Conservation (phyloP, 2,329 filamentous ascomycete species). For the Neonectria ditissima region DNA sequence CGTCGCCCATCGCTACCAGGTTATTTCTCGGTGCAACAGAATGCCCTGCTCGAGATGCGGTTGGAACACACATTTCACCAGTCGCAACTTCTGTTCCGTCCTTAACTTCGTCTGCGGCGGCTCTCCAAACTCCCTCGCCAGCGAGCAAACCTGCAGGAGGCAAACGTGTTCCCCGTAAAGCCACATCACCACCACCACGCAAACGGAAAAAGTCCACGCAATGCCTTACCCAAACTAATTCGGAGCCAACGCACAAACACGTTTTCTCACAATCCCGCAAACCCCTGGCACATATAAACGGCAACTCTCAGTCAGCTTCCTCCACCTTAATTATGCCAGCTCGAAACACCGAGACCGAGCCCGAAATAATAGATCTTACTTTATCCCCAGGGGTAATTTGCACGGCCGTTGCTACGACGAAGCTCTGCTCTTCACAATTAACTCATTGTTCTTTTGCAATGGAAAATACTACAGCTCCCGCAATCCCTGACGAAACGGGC, state of each 20-base stretch:
- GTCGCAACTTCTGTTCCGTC: conserved; percentile 21
- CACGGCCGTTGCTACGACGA: conserved; percentile 14
- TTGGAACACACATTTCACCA: not conserved
- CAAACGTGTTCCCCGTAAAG: conserved; percentile 18
- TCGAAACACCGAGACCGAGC: not conserved
- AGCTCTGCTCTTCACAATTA: conserved; percentile 8
- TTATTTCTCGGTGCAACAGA: not conserved
- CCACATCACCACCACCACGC: conserved; percentile 12
- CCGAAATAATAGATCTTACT: conserved; percentile 28
- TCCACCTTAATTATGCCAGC: not conserved
- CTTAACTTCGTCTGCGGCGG: conserved; percentile 27
- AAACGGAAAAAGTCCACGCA: conserved; percentile 37
- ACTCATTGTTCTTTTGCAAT: conserved; percentile 4
- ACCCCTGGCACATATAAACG: conserved; percentile 40
- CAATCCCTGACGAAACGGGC: conserved; percentile 11
- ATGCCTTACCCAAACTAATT: not conserved
- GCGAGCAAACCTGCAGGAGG: not conserved
- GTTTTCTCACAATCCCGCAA: conserved; percentile 27
- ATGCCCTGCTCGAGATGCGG: not conserved
- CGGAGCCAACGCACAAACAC: conserved; percentile 1
- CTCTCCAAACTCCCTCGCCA: not conserved
- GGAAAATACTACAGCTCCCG: not conserved
- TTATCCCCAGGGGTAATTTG: conserved; percentile 28
- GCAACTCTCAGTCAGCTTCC: conserved; percentile 38
- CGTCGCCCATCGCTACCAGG: conserved; percentile 25